Evolutionary conservation across 768 basidiomycete genomes (phyloP), one percentile per base, ranked within the genome.

Genomic region (Trametes cinnabarina): DNA sequence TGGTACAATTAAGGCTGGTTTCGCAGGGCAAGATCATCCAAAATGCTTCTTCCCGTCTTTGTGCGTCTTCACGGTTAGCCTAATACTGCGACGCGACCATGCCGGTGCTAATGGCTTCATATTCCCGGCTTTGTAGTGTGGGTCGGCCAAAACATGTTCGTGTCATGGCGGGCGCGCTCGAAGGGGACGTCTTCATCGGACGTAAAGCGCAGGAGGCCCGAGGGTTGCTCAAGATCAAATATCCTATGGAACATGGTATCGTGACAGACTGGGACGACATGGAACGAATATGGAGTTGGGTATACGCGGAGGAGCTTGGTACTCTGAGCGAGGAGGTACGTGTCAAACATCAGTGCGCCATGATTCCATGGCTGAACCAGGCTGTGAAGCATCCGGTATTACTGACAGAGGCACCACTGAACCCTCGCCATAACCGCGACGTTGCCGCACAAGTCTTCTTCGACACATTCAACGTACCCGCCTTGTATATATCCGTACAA

Each of bases 181-280:
- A 98, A 72, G 94, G 94, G 3, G 96, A 98, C 70, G 85, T 91
- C 44, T 99, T 98, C 74, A 98, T 99, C 57, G 97, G 97, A 3
- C 81, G 90, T 67, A 86, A 88, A 64, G 97, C 97, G 17, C 96
- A 99, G 74, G 97, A 98, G 68, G 90, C 94, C 64, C 81, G 97
- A 52, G 97, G 97, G 10, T 78, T 99, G 63, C 79, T 99, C 65
- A 96, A 96, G 81, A 95, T 98, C 67, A 96, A 95, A 73, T 99
- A 98, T 70, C 97, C 97, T 25, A 98, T 99, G 88, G 93, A 96
- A 71, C 97, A 98, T 72, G 97, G 97, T 12, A 94, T 99, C 58
- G 97, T 99, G 9, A 96, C 92, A 35, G 93, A 99, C 77, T 99
- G 97, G 96, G 97, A 99, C 70, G 97, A 99, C 70, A 99, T 99